Evolutionary conservation across 2,329 filamentous ascomycete genomes (phyloP), one percentile per base, ranked within the genome.

Genomic region (Hyphodiscus sp.): DNA sequence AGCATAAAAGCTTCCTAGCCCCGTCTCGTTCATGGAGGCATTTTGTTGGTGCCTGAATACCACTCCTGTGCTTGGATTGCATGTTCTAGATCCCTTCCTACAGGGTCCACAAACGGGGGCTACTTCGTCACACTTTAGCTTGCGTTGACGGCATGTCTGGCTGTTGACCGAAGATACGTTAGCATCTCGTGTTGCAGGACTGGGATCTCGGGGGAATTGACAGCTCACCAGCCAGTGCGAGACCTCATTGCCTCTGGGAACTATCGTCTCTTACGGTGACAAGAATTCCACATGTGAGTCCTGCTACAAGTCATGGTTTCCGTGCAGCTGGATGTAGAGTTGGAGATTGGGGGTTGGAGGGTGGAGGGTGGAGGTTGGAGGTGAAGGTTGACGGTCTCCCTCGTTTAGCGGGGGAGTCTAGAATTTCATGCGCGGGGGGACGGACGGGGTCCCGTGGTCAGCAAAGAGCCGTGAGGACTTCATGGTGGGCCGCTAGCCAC

Each of bases 11-110:
- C 78, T 76, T 56, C 79, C 80, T 56, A 85, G 68, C 44, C 69
- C 67, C 15, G 67, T 64, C 47, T 77, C 76, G 55, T 85, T 85
- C 81, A 85, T 82, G 19, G 81, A 84, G 29, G 82, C 81, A 75
- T 86, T 86, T 68, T 86, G 82, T 63, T 86, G 82, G 67, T 86
- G 83, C 52, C 82, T 78, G 63, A 85, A 86, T 45, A 84, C 79
- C 61, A 86, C 77, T 49, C 80, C 81, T 57, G 81, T 80, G 63
- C 78, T 81, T 20, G 79, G 79, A 45, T 79, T 71, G 67, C 82
- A 85, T 67, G 81, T 75, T 61, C 82, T 74, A 47, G 75, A 76
- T 5, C 79, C 81, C 67, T 83, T 67, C 23, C 55, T 71, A 67
- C 82, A 85, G 67, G 83, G 80, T 33, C 78, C 75, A 63, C 82